Evolutionary conservation across 176 grass and related monocot species (phyloP), one percentile per base, ranked within the genome.

Genomic region (Tillandsia fasciculata): DNA sequence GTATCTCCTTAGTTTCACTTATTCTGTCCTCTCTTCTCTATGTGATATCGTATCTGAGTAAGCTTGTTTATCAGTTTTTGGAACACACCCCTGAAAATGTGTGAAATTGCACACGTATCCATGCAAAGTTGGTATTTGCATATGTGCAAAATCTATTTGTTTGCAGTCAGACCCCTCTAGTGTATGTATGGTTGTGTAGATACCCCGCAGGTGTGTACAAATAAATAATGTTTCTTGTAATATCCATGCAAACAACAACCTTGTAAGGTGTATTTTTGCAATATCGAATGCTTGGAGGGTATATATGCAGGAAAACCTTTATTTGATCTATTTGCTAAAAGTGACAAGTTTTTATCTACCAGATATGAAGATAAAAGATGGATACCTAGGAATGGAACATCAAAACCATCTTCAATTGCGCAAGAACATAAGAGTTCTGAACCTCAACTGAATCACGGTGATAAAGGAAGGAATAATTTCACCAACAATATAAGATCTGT

Each of bases 321-420:
- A 1, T 12, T 24, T 29, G 9, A 72, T 23, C 23, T 64, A 52
- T 1, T 63, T 26, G 14, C 13, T 64, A 70, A 83, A 49, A 64
- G n/a, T 69, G 70, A 26, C 52, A 68, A 42, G 72, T 65, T 42
- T 78, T 11, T 65, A 49, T 76, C 28, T 74, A 63, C 20, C 80
- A 99, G 95, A 86, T 99, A 99, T 10, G 95, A 94, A 76, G 95
- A 99, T 71, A 99, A 99, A 80, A 99, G 90, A 80, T 99, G 89
- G 89, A 74, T 99, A 78, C 80, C 80, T 0, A 89, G 90, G 71
- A 81, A 88, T 80, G 95, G 80, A 80, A 74, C 90, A 65, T 77
- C 79, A 64, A 72, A 20, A 64, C 58, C 67, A 22, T 58, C 78
- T 42, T 79, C 77, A 22, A 64, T 61, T 75, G 70, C 78, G 49